phyloP scores from a whole-genome alignment of 208 protist species.

The Wallacemonas sp. region DNA sequence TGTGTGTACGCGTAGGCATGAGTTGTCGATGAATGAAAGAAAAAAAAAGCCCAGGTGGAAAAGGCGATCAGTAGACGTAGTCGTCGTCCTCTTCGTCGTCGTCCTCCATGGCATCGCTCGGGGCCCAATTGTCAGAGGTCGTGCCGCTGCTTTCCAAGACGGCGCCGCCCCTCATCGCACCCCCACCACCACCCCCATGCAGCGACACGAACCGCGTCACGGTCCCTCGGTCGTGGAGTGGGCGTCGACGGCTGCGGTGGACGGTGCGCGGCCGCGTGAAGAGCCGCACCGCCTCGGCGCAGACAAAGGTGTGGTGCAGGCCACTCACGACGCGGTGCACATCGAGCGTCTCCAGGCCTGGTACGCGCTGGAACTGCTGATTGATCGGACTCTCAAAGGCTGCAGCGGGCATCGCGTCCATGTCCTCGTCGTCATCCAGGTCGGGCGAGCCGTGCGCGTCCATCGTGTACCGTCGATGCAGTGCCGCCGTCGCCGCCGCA shows the following conservation, averaged over 20 bases:
- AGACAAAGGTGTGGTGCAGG: conserved; percentile 83
- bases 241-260: not conserved
- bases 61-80: not conserved
- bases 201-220: not conserved
- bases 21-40: no score
- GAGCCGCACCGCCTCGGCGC: conserved; percentile 44
- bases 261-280: not conserved
- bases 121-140: not conserved
- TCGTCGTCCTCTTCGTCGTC: not conserved
- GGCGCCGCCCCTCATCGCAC: not conserved
- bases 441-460: not conserved
- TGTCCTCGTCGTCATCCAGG: not conserved
- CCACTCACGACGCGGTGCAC: conserved; percentile 75
- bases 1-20: not conserved
- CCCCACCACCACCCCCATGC: not conserved
- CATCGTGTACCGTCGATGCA: no score
- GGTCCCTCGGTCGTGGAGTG: not conserved
- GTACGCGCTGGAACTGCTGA: conserved; percentile 44
- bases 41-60: no score
- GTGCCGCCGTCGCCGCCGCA: no score
- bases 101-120: not conserved
- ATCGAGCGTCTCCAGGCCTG: conserved; percentile 49
- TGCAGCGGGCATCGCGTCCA: not conserved
- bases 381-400: conserved; percentile 3
- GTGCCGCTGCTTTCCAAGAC: not conserved